Evolutionary conservation across 345 rosid species (phyloP).

Genomic region (Brassica nigra): DNA sequence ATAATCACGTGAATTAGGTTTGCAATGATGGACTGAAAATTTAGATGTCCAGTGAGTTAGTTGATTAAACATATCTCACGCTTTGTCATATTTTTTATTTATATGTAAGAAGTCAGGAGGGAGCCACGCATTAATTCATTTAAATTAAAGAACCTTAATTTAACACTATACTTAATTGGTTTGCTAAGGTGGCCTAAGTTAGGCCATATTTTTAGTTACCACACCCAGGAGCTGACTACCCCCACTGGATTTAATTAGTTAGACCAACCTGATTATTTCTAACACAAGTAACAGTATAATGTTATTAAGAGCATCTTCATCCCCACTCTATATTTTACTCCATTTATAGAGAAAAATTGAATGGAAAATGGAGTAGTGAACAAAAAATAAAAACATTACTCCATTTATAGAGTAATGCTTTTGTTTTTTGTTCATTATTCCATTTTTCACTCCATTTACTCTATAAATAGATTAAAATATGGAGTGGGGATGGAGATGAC

Average conservation of each 20-base stretch:
- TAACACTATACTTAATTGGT: conserved; percentile 10
- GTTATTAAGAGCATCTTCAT: not conserved
- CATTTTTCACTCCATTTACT: too few relatives aligned
- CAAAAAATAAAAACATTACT: too few relatives aligned
- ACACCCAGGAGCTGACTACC: not conserved
- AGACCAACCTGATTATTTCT: conserved; percentile 24
- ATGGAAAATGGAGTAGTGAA: too few relatives aligned
- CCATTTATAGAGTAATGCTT: too few relatives aligned
- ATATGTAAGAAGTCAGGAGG: not conserved
- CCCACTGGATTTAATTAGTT: conserved; percentile 25
- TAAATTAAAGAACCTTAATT: not conserved
- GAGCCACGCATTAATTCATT: conserved; percentile 18
- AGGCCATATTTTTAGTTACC: conserved; percentile 33
- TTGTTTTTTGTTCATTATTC: too few relatives aligned
- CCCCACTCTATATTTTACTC: too few relatives aligned
- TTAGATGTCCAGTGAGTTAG: conserved; percentile 6
- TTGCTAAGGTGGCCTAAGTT: conserved; percentile 35
- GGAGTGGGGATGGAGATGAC: too few relatives aligned
- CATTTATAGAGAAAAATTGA: too few relatives aligned
- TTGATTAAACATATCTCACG: not conserved
- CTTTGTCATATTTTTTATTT: conserved; percentile 11
- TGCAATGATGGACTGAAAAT: conserved; percentile 10
- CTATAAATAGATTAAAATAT: too few relatives aligned
- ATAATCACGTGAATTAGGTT: conserved; percentile 2
- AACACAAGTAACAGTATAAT: not conserved